These are phyloP conservation scores for Hydrangea macrophylla DNA, from an alignment of 148 eudicot genomes.

Conservation along the genomic window DNA sequence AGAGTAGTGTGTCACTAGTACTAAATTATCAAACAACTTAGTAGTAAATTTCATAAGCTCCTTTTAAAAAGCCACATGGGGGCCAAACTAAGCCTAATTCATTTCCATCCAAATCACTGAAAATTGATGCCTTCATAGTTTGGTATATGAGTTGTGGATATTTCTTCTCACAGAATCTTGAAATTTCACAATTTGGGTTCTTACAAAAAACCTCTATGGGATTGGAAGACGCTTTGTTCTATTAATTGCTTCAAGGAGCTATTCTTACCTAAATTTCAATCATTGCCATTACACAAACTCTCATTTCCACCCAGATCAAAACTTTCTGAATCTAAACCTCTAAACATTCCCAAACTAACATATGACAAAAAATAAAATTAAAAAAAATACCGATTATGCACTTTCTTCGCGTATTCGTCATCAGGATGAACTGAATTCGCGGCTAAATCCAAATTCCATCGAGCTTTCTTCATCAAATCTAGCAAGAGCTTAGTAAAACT, in stretches of 20 bases:
- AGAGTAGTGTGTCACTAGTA: too few species aligned
- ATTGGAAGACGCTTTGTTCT: slow-evolving; percentile 54
- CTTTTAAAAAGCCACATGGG: too few species aligned
- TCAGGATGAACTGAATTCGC: slow-evolving; percentile 55
- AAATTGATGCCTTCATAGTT: slow-evolving; percentile 77
- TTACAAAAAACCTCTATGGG: slow-evolving; percentile 68
- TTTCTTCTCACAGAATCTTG: slow-evolving; percentile 74
- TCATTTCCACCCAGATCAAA: slow-evolving; percentile 46
- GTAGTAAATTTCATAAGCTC: too few species aligned
- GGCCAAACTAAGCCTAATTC: too few species aligned
- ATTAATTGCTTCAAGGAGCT: slow-evolving; percentile 45
- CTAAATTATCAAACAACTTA: too few species aligned
- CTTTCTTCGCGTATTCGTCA: slow-evolving; percentile 56
- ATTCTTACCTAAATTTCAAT: slow-evolving; percentile 17
- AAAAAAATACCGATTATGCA: slow-evolving; percentile 63
- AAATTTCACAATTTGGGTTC: slow-evolving; percentile 54
- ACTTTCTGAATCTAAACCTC: slow-evolving; percentile 56
- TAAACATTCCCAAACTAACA: slow-evolving; percentile 73
- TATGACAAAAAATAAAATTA: slow-evolving; percentile 87
- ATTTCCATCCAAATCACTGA: slow-evolving; percentile 50
- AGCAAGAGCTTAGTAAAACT: slow-evolving; percentile 71
- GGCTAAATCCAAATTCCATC: slow-evolving; percentile 87
- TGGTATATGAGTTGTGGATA: slow-evolving; percentile 82
- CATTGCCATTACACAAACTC: slow-evolving; percentile 20
- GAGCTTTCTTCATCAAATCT: slow-evolving; percentile 68